Conservation (phyloP, 1,139 yeast species). For the Lodderomyces parapsilosis region DNA sequence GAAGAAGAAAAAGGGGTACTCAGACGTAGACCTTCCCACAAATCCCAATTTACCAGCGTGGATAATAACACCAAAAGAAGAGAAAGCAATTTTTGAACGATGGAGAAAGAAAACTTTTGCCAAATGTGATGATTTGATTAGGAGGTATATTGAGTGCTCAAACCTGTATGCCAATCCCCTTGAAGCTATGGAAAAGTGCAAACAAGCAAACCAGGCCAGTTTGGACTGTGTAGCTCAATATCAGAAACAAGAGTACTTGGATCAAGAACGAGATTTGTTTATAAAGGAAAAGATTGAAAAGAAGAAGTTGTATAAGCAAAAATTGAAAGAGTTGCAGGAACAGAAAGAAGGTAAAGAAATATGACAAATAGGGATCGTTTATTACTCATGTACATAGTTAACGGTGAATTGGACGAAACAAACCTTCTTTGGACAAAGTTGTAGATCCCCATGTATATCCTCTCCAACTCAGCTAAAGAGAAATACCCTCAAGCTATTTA, state of each 20-base stretch:
- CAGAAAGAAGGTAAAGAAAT: not conserved
- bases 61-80: slow-evolving; percentile 86
- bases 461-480: not conserved
- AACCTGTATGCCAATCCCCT: slow-evolving; percentile 46
- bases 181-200: slow-evolving; percentile 59
- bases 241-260: slow-evolving; percentile 67
- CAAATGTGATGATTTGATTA: slow-evolving; percentile 66
- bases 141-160: slow-evolving; percentile 43
- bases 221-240: slow-evolving; percentile 62
- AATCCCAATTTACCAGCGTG: slow-evolving; percentile 67
- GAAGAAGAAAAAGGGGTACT: slow-evolving; percentile 31
- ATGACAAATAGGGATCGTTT: not conserved
- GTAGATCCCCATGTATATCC: not conserved
- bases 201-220: slow-evolving; percentile 29
- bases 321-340: slow-evolving; percentile 5
- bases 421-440: not conserved
- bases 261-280: slow-evolving; percentile 65
- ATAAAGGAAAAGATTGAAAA: slow-evolving; percentile 54
- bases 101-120: slow-evolving; percentile 76
- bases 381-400: not conserved
- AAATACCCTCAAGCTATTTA: not conserved
- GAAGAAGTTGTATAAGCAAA: slow-evolving; percentile 19
- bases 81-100: slow-evolving; percentile 72
- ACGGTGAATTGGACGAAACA: not conserved
- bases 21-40: slow-evolving; percentile 41